Base-by-base conservation (phyloP, 2,329 filamentous ascomycete species). In the Erysiphe pulchra region DNA sequence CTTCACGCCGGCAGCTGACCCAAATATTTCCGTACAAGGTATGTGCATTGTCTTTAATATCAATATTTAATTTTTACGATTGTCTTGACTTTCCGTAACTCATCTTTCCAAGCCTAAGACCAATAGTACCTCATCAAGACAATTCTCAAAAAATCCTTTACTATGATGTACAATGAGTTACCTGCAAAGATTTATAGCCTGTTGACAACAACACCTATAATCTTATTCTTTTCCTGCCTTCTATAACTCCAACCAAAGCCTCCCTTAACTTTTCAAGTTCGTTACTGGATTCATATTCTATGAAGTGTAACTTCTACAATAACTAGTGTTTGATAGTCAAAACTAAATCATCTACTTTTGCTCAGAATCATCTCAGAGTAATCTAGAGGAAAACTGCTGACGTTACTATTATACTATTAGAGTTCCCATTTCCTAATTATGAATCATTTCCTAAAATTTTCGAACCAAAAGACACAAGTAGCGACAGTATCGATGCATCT, bases 361-460 rank as follows among this genome's bases (percentile, higher is more conserved):
- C 43, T 24, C 20, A 24, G 20, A 36, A 37, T 37, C 14, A 14
- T 37, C 4, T 17, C 16, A 12, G 33, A 36, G 10, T 14, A 28
- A 42, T 44, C 32, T 49, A 52, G 46, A 46, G 53, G 49, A 43
- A 43, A 39, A 45, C 53, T 55, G 53, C 55, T 58, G 49, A 58
- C 48, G 44, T 50, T 48, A 47, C 49, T 39, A 53, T 50, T 40
- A 55, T 53, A 52, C 47, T 48, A 57, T 55, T 50, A 48, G 55
- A 59, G 34, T 59, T 58, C 49, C 44, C 45, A 16, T 59, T 59
- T 46, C 48, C 55, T 13, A 56, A 59, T 42, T 58, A 58, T 47
- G 51, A 50, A 31, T 44, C 48, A 32, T 58, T 28, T 42, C 12
- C 17, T 2, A 30, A 24, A 30, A 24, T 30, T 14, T 30, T 28